Evolutionary conservation across 768 basidiomycete genomes (phyloP).

Genomic region (Lactarius vividus): DNA sequence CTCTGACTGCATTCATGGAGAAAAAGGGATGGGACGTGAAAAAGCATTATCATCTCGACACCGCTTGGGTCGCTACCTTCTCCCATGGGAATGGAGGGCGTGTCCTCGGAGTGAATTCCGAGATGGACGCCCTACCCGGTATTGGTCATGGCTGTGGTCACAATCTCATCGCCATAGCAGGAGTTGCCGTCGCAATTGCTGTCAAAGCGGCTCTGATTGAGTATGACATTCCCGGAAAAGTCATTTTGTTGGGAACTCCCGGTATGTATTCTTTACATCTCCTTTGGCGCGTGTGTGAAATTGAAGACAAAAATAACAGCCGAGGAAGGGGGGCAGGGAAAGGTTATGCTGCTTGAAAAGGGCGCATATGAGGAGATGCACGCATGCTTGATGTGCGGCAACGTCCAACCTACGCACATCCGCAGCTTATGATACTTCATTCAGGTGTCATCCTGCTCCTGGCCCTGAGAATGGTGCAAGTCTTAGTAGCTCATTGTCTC

Average conservation of each 20-base stretch:
- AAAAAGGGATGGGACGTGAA: constrained; percentile 64
- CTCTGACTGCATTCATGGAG: constrained; percentile 62
- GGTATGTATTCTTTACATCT: constrained; percentile 40
- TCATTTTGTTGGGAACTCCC: constrained; percentile 75
- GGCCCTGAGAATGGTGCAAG: constrained; percentile 69
- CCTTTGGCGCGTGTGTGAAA: not conserved
- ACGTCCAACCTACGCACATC: not conserved
- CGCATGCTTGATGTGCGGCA: constrained; percentile 65
- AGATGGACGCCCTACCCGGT: constrained; percentile 48
- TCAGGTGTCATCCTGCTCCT: constrained; percentile 79
- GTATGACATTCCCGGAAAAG: constrained; percentile 61
- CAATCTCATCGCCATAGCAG: constrained; percentile 75
- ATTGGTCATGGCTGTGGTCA: constrained; percentile 75
- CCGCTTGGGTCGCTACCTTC: constrained; percentile 74
- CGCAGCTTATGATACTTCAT: not conserved
- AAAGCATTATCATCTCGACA: constrained; percentile 58
- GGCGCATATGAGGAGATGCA: constrained; percentile 78
- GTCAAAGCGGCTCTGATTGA: constrained; percentile 61
- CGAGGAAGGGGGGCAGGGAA: constrained; percentile 78
- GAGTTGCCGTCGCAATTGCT: constrained; percentile 69
- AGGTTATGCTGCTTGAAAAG: constrained; percentile 61
- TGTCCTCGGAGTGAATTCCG: constrained; percentile 77
- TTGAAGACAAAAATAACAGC: constrained; percentile 44
- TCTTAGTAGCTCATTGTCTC: constrained; percentile 60
- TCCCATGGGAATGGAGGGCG: constrained; percentile 63